Evolutionary conservation across 176 grass and related monocot species (phyloP), one percentile per base, ranked within the genome.

Genomic region (Stipa capillata): DNA sequence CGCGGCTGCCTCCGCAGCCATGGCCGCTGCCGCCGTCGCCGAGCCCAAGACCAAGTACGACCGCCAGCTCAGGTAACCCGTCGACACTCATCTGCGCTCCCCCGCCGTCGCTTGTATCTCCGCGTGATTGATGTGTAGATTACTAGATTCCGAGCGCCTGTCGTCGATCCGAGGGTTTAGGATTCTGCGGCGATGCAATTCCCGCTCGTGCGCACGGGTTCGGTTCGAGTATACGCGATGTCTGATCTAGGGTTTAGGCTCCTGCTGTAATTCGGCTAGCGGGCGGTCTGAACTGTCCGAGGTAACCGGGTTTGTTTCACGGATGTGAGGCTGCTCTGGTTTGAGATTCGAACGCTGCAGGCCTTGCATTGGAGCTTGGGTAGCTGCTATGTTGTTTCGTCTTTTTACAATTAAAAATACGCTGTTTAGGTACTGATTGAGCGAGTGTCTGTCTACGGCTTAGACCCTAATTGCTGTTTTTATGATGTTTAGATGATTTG

Each of bases 11-110:
- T 52, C 54, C 47, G 70, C 45, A 58, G 78, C 83, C 82, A 94
- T 94, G 92, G 73, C 90, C 23, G 70, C 81, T 16, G 25, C 64
- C 14, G 78, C 69, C 37, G 62, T 56, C 17, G 91, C 65, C 4
- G 91, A 94, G 70, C 75, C 85, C 50, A 94, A 88, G 79, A 91
- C 85, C 78, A 94, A 94, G 85, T 94, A 94, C 76, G 91, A 94
- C 50, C 82, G 92, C 57, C 88, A 94, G 77, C 88, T 94, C 69
- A 94, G 88, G 88, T 94, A 86, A 77, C 40, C 23, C 57, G 52
- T 65, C 8, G 39, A 2, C 7, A 75, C 49, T 18, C 47, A 29
- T 36, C 65, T 29, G 55, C 10, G 44, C 43, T 29, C 29, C 35
- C 72, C 27, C 29, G 2, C 58, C 8, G 15, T 13, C n/a, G 34